These are phyloP conservation scores for Rubroshorea leprosula DNA, from an alignment of 345 rosid genomes.

Conservation along the genomic window DNA sequence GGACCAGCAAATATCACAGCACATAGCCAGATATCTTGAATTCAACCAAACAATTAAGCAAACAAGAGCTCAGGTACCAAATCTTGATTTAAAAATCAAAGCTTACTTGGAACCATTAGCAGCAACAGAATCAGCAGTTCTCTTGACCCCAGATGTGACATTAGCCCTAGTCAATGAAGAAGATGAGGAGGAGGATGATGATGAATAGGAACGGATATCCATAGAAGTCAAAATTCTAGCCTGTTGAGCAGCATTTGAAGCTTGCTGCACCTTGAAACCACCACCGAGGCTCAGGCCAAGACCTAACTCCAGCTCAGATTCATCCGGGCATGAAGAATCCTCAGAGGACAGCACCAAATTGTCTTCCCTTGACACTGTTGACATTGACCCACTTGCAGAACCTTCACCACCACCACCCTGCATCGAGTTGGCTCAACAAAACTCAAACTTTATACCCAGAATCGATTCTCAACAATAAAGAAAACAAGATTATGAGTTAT, in stretches of 20 bases:
- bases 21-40: too few relatives aligned
- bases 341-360: constrained; percentile 53
- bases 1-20: too few relatives aligned
- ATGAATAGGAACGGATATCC: constrained; percentile 38
- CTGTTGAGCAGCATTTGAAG: constrained; percentile 23
- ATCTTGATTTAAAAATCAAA: not conserved
- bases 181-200: constrained; percentile 48
- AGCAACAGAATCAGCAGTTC: constrained; percentile 68
- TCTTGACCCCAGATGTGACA: constrained; percentile 52
- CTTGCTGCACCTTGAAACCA: constrained; percentile 25
- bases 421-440: constrained; percentile 11
- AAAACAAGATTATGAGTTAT: constrained; percentile 11
- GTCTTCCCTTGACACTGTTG: constrained; percentile 56
- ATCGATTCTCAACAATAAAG: constrained; percentile 9
- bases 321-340: constrained; percentile 69
- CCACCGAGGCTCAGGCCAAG: constrained; percentile 59
- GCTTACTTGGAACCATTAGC: constrained; percentile 48
- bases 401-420: constrained; percentile 15
- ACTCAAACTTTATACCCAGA: not conserved
- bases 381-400: constrained; percentile 33
- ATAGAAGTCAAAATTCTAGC: constrained; percentile 48
- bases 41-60: not conserved
- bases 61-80: not conserved
- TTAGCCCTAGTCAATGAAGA: constrained; percentile 43
- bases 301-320: constrained; percentile 52